Evolutionary conservation across 306 rosid species (phyloP).

Genomic region (Ormosia emarginata): DNA sequence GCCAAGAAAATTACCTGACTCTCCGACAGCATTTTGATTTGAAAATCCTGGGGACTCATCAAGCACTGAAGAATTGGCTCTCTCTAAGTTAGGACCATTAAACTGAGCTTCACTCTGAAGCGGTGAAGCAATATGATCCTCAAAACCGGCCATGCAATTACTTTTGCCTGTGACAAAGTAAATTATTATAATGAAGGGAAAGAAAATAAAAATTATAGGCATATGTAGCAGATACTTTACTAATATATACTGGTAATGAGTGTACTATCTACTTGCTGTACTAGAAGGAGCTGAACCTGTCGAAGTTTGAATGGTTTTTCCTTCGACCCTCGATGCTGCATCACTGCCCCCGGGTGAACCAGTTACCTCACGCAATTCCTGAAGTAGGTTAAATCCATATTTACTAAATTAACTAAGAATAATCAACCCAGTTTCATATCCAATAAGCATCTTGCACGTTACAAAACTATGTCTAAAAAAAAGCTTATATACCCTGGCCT

Average conservation of each 20-base stretch:
- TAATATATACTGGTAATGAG: not conserved
- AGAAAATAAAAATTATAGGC: not conserved
- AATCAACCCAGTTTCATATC: not conserved
- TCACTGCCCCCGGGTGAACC: slow-evolving; percentile 42
- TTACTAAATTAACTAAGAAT: slow-evolving; percentile 5
- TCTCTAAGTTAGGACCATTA: slow-evolving; percentile 37
- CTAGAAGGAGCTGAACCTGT: slow-evolving; percentile 36
- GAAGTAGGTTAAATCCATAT: slow-evolving; percentile 18
- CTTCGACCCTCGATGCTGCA: slow-evolving; percentile 54
- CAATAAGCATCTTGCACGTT: slow-evolving; percentile 12
- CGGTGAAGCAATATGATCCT: slow-evolving; percentile 39
- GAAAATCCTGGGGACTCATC: slow-evolving; percentile 70
- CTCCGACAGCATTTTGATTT: slow-evolving; percentile 41
- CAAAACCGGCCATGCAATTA: slow-evolving; percentile 32
- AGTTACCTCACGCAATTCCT: slow-evolving; percentile 54
- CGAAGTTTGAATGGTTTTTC: slow-evolving; percentile 39
- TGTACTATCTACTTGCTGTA: slow-evolving; percentile 26
- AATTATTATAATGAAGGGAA: slow-evolving; percentile 1
- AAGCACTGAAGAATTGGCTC: slow-evolving; percentile 39
- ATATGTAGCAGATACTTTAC: not conserved
- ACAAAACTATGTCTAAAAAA: not conserved
- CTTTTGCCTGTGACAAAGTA: slow-evolving; percentile 30
- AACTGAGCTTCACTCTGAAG: slow-evolving; percentile 48
- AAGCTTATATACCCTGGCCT: slow-evolving; percentile 55
- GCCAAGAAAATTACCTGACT: slow-evolving; percentile 54